Base-by-base conservation (phyloP, 1,284 basidiomycete species). In the Sporisorium graminicola region DNA sequence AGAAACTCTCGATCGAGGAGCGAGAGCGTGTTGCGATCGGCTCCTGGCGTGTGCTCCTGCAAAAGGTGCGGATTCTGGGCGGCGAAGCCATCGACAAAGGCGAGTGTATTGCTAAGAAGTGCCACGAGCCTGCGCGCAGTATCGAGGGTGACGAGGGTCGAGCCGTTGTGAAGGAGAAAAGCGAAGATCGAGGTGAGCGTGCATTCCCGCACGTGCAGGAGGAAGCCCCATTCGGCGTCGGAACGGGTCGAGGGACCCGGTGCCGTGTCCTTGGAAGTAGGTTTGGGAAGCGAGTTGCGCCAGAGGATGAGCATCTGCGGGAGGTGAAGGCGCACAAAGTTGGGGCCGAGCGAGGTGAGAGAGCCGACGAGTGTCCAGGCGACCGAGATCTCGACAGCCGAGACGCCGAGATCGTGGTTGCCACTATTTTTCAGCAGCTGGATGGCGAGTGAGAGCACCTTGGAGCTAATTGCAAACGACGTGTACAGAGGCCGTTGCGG, bases 221-320 rank as follows among this genome's bases (percentile, higher is more conserved):
- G 88, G 87, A 98, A 99, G 58, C 89, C 89, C 95, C 95, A 98
- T 82, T 98, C 97, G 0, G 89, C 68, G 20, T 83, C 82, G 14
- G 79, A 79, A n/a, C 82, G 73, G 0, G 71, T 88, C 22, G 90
- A 88, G 35, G 90, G 90, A 22, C 94, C 89, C 18, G 91, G 90
- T 0, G 90, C 88, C 14, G 89, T 89, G 22, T 81, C 96, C 86
- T 96, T 96, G 78, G 89, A 92, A 0, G 94, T 94, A 0, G 94
- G 92, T 86, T 98, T 98, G 1, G 96, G 94, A 0, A 99, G 88
- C 2, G 97, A 95, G 80, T 99, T 99, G 37, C 96, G 89, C 97
- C 97, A 99, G 2, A 99, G 89, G 0, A 96, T 93, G 27, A 99
- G 89, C 8, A 99, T 88, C 81, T 98, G 95, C 0, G 94, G 92